phyloP scores from a whole-genome alignment of 2,329 filamentous ascomycete genomes.

The Verticillium longisporum region DNA sequence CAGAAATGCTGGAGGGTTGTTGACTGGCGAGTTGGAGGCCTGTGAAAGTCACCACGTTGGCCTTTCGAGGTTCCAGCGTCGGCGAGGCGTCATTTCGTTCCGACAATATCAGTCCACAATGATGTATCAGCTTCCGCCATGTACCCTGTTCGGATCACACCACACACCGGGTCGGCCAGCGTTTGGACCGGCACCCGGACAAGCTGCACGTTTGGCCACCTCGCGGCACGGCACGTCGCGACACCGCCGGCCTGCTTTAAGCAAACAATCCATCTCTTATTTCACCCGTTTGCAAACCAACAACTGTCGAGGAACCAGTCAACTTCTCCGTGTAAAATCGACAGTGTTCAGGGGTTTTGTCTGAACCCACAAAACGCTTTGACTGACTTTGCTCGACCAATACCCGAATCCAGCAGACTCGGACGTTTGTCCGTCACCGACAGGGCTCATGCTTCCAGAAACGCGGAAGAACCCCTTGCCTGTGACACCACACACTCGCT shows the following conservation, averaged over 20 bases:
- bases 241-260: neutral
- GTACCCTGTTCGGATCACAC: slow-evolving; percentile 4
- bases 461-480: slow-evolving; percentile 3
- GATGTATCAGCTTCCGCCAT: slow-evolving; percentile 2
- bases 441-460: slow-evolving; percentile 10
- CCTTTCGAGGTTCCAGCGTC: neutral
- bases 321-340: neutral
- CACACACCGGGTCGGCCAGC: neutral
- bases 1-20: neutral
- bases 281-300: too few species aligned
- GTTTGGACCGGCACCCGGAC: neutral
- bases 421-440: slow-evolving; percentile 1
- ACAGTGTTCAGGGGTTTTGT: neutral
- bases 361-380: neutral
- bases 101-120: slow-evolving; percentile 13
- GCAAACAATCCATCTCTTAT: neutral
- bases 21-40: neutral
- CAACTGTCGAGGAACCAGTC: neutral
- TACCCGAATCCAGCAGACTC: slow-evolving; percentile 6
- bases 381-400: slow-evolving; percentile 3
- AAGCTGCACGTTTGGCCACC: neutral
- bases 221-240: neutral
- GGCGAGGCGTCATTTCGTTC: slow-evolving; percentile 11
- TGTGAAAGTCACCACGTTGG: neutral
- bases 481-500: neutral